Percentiles rank a stretch among this genome's conserved stretches.
These are phyloP conservation scores for Trametes sanguinea DNA, from an alignment of 768 basidiomycete species.

Conservation along the genomic window DNA sequence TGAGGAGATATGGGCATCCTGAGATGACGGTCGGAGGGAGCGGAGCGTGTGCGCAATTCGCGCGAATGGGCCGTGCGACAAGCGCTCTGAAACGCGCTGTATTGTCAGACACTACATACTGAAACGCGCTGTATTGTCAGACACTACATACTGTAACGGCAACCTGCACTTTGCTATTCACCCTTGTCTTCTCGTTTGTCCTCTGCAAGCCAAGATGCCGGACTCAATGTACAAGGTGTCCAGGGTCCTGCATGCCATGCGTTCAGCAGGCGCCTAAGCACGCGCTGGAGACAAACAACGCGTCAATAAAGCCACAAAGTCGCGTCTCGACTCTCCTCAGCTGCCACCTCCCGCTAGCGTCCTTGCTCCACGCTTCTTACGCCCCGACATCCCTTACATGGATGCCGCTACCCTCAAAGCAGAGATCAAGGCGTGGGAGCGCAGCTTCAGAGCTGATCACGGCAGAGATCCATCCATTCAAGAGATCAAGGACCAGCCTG, in stretches of 20 bases:
- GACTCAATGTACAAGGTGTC: too few species aligned
- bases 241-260: neutral
- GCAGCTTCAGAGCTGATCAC: conserved; percentile 57
- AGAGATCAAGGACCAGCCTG: conserved; percentile 64
- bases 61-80: too few species aligned
- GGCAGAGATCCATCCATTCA: conserved; percentile 64
- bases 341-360: neutral
- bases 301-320: conserved; percentile 21
- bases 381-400: conserved; percentile 22
- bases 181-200: too few species aligned
- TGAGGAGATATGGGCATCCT: too few species aligned
- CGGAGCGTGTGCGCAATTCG: too few species aligned
- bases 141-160: too few species aligned
- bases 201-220: too few species aligned
- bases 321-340: neutral
- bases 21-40: too few species aligned
- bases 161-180: too few species aligned
- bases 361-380: conserved; percentile 9
- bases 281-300: conserved; percentile 16
- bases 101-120: too few species aligned
- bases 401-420: conserved; percentile 55
- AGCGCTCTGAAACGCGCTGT: too few species aligned
- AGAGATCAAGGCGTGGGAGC: conserved; percentile 81
- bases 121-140: too few species aligned
- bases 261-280: neutral